Conservation (phyloP, 768 basidiomycete species). For the Kwoniella sp. region DNA sequence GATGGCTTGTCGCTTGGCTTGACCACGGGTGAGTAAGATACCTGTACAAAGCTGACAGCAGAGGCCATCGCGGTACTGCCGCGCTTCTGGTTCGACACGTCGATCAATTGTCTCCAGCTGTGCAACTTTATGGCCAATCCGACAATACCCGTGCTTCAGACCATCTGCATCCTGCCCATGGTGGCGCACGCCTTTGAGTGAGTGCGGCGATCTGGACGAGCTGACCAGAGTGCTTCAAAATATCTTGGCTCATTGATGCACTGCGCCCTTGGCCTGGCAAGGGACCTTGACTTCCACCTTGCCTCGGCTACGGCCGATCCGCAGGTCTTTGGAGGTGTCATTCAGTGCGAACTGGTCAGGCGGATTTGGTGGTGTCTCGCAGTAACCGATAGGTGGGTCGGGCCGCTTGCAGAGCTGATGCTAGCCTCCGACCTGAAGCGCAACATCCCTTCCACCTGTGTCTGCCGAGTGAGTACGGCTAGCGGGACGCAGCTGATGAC, state of each 20-base stretch:
- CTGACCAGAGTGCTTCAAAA: constrained; percentile 6
- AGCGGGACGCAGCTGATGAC: background rate
- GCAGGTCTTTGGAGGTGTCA: constrained; percentile 6
- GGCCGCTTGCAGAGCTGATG: no score
- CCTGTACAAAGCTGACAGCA: background rate
- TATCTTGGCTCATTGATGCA: constrained; percentile 22
- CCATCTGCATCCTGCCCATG: constrained; percentile 21
- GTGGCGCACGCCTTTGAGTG: constrained; percentile 26
- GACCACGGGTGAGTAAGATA: background rate
- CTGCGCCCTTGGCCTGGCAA: constrained; percentile 16
- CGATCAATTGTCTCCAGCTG: constrained; percentile 15
- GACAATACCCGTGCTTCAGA: constrained; percentile 13
- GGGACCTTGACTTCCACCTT: constrained; percentile 20
- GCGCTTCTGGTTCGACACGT: constrained; percentile 20
- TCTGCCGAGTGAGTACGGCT: background rate
- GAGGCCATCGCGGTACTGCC: constrained; percentile 1
- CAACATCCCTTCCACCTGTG: constrained; percentile 20
- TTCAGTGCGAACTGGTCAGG: constrained; percentile 9
- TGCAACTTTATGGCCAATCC: constrained; percentile 16
- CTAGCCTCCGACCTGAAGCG: constrained; percentile 15
- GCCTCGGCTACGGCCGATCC: constrained; percentile 1
- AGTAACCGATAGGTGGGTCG: constrained; percentile 15
- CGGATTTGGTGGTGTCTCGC: constrained; percentile 25
- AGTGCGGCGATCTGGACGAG: background rate
- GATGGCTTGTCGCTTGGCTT: constrained; percentile 9